A percentile compares a stretch with the other conserved stretches of the same genome.
Conservation (phyloP, 2,329 filamentous ascomycete genomes). For the Lasiodiplodia sp. region DNA sequence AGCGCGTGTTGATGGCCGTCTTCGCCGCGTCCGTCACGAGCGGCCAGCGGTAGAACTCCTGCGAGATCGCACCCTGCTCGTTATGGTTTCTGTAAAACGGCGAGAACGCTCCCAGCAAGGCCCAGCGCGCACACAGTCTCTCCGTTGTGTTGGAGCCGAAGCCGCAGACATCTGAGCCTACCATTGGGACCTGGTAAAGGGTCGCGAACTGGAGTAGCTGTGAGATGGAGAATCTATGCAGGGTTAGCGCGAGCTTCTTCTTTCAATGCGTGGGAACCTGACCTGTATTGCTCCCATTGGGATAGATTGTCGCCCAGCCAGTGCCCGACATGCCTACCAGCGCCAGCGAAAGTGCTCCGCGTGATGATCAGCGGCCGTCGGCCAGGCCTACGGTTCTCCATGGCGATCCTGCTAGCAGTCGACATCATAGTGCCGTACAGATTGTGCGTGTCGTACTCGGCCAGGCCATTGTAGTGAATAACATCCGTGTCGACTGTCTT, state of each 20-base stretch:
- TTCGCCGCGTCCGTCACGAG: conserved; percentile 69
- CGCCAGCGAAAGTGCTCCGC: conserved; percentile 77
- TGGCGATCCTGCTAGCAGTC: conserved; percentile 67
- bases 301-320: conserved; percentile 67
- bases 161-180: conserved; percentile 74
- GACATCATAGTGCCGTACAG: conserved; percentile 81
- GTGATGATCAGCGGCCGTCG: conserved; percentile 76
- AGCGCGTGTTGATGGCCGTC: conserved; percentile 75
- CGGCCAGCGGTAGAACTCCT: conserved; percentile 78
- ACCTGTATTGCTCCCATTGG: conserved; percentile 54
- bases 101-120: conserved; percentile 73
- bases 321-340: conserved; percentile 66
- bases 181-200: conserved; percentile 58
- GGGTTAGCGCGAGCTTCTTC: neutral
- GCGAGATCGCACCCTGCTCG: conserved; percentile 58
- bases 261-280: neutral
- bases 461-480: conserved; percentile 70
- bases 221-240: conserved; percentile 43
- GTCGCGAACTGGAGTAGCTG: conserved; percentile 56
- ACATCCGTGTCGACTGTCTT: conserved; percentile 70
- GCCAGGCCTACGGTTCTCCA: conserved; percentile 69
- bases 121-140: conserved; percentile 78
- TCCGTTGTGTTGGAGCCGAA: conserved; percentile 73
- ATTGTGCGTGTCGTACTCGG: conserved; percentile 80
- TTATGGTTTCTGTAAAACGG: conserved; percentile 82